Percentiles rank a stretch among this genome's conserved stretches.
These are phyloP conservation scores for Talaromyces atroroseus DNA, from an alignment of 2,329 filamentous ascomycete species.

Conservation along the genomic window DNA sequence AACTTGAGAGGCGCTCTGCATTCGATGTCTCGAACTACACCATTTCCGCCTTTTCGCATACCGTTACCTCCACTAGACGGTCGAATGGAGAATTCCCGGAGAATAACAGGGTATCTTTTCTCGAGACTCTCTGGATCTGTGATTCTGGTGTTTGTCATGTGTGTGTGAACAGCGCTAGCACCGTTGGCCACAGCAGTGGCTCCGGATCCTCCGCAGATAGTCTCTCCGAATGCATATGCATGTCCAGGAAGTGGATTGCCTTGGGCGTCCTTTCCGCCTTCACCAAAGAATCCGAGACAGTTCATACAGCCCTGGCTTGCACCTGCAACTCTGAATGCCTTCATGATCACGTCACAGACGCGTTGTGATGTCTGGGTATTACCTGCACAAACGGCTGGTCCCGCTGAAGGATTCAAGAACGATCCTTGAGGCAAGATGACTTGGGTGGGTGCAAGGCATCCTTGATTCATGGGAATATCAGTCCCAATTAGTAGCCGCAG, in stretches of 20 bases:
- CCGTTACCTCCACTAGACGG: slow-evolving; percentile 18
- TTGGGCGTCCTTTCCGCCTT: background rate
- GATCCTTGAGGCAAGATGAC: slow-evolving; percentile 22
- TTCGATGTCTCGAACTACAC: slow-evolving; percentile 4
- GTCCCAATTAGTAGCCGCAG: slow-evolving; percentile 23
- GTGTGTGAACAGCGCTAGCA: background rate
- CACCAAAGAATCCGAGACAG: background rate
- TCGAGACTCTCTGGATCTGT: slow-evolving; percentile 35
- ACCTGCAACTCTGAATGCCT: slow-evolving; percentile 15
- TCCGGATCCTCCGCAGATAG: background rate
- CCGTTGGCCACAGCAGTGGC: background rate
- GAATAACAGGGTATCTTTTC: slow-evolving; percentile 30
- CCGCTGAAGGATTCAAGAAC: slow-evolving; percentile 24
- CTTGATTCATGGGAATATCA: slow-evolving; percentile 30
- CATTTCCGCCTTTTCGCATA: slow-evolving; percentile 1
- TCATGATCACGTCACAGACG: slow-evolving; percentile 20
- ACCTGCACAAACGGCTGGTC: slow-evolving; percentile 3
- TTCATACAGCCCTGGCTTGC: slow-evolving; percentile 20
- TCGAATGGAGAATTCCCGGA: slow-evolving; percentile 29
- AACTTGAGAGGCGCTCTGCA: slow-evolving; percentile 1
- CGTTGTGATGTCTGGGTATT: slow-evolving; percentile 14
- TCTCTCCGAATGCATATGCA: background rate
- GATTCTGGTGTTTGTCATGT: slow-evolving; percentile 39
- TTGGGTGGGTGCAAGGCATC: slow-evolving; percentile 23
- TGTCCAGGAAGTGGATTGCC: background rate